Conservation (phyloP, 1,139 yeast genomes). For the Saccharomycopsis hybrid region DNA sequence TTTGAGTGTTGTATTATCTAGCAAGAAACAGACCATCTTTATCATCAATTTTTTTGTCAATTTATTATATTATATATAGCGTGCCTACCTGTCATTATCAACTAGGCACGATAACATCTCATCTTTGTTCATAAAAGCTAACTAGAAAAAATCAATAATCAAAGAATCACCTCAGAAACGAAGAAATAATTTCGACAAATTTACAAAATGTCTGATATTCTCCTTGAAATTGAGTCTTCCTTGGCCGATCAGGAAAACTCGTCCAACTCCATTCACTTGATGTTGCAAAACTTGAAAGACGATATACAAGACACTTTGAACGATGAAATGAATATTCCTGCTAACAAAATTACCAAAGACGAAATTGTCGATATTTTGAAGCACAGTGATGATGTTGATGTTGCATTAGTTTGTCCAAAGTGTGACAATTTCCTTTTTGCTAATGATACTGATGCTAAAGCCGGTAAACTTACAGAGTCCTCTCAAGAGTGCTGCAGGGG, state of each 20-base stretch:
- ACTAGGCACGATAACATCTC: too few relatives aligned
- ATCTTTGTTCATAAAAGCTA: too few relatives aligned
- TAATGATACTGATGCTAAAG: conserved; percentile 24
- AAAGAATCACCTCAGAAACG: too few relatives aligned
- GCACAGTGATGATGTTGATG: conserved; percentile 21
- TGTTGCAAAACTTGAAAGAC: conserved; percentile 18
- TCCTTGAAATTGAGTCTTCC: conserved; percentile 19
- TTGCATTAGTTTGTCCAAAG: conserved; percentile 24
- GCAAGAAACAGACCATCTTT: too few relatives aligned
- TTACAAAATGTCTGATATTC: conserved; percentile 6
- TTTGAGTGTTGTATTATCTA: too few relatives aligned
- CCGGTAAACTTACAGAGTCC: conserved; percentile 13
- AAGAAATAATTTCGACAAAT: too few relatives aligned
- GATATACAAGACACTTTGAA: conserved; percentile 10
- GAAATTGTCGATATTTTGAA: conserved; percentile 22
- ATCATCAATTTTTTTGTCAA: too few relatives aligned
- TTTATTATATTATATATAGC: too few relatives aligned
- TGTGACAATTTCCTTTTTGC: conserved; percentile 25
- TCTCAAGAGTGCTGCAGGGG: conserved; percentile 24
- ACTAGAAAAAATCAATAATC: too few relatives aligned
- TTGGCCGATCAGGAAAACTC: conserved; percentile 18
- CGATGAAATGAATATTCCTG: not conserved
- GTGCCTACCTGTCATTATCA: too few relatives aligned
- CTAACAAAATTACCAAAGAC: conserved; percentile 15
- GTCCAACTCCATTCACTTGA: conserved; percentile 10